Evolutionary conservation across 768 basidiomycete species (phyloP), one percentile per base, ranked within the genome.

Genomic region (Suillus subaureus): DNA sequence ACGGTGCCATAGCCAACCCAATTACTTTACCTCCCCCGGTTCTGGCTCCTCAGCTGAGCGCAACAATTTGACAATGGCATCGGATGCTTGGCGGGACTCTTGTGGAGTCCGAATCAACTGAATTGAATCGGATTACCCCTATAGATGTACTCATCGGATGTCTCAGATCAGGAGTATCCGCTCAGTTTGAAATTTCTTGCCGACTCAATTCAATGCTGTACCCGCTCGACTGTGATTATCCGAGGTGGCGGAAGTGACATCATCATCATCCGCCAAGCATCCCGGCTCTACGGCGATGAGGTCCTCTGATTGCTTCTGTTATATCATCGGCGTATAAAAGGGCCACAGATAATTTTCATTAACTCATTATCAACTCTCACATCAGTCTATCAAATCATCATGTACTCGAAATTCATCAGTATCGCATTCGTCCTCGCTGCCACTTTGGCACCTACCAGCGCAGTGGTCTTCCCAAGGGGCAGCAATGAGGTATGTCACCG

Each of bases 321-420:
- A n/a, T n/a, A n/a, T n/a, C n/a, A n/a, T n/a, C 15, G 23, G 23
- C 9, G 58, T 31, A 60, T 42, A 42, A 42, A 60, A 60, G 58
- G 23, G 13, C 33, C 23, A 18, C 11, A n/a, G 40, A 8, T 21
- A 35, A 35, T 35, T 11, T 35, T 9, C 9, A 35, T 51, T 26
- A 4, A 49, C 8, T 15, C 12, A 26, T 6, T 7, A 1, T 28
- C 26, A 51, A 51, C 4, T 28, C 7, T 28, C 8, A 39, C 12
- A 13, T 13, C 12, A n/a, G 0, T 2, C 45, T 9, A 51, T 16
- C 37, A 31, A 61, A 16, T 21, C 13, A 61, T 15, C 37, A 60
- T 63, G 43, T 62, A n/a, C 33, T 26, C 54, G 1, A 63, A 63
- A 31, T 28, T 61, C 11, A 57, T 63, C 26, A n/a, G 55, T 26